Evolutionary conservation across 2,329 filamentous ascomycete genomes (phyloP).

Genomic region (Aspergillus arachidicola): DNA sequence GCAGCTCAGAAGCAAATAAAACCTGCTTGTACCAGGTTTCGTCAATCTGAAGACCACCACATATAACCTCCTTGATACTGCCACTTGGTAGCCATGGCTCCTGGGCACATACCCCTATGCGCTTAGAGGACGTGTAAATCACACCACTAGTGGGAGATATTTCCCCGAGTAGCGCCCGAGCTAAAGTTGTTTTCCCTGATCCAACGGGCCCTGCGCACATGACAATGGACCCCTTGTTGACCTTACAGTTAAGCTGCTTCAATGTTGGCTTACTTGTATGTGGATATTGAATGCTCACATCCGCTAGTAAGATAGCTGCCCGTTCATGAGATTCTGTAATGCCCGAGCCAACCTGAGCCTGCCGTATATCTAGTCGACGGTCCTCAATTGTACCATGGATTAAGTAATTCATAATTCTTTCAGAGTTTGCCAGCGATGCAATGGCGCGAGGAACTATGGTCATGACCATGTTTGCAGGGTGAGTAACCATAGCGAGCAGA

Average conservation of each 20-base stretch:
- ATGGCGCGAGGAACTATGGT: background rate
- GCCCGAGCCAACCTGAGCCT: too few relatives aligned
- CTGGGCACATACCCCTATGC: constrained; percentile 1
- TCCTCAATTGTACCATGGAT: too few relatives aligned
- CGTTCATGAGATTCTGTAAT: background rate
- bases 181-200: constrained; percentile 10
- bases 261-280: background rate
- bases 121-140: background rate
- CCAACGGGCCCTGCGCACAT: constrained; percentile 10
- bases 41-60: background rate
- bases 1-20: background rate
- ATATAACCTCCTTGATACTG: constrained; percentile 6
- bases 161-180: constrained; percentile 9
- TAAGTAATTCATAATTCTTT: background rate
- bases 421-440: background rate
- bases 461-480: constrained; percentile 10
- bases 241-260: background rate
- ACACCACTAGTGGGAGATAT: background rate
- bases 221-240: background rate
- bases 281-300: background rate
- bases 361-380: too few relatives aligned
- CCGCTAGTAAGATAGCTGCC: background rate
- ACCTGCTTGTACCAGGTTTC: background rate
- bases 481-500: constrained; percentile 5
- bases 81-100: constrained; percentile 4